A percentile compares a stretch with the other conserved stretches of the same genome.
Evolutionary conservation across 1,284 basidiomycete genomes (phyloP).

Genomic region (Papiliotrema laurentii): DNA sequence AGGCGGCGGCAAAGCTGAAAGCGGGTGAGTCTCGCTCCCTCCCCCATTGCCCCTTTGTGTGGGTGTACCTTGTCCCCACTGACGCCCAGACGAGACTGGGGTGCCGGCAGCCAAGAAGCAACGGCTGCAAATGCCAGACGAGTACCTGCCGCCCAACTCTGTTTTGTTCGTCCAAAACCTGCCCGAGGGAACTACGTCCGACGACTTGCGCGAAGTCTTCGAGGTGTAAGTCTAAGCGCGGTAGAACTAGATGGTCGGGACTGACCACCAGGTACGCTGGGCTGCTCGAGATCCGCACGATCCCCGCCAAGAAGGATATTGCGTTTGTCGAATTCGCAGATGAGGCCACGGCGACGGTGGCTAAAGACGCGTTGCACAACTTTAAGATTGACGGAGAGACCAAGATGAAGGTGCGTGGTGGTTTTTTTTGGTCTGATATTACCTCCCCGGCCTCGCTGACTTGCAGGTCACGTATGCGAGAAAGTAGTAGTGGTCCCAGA

Average conservation of each 20-base stretch:
- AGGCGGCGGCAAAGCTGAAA: constrained; percentile 70
- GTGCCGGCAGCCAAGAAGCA: constrained; percentile 51
- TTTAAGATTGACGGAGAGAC: constrained; percentile 93
- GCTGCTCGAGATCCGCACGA: constrained; percentile 89
- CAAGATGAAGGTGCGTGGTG: constrained; percentile 87
- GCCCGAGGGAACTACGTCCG: constrained; percentile 78
- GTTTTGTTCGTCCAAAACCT: constrained; percentile 97
- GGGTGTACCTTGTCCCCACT: neutral
- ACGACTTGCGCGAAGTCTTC: constrained; percentile 81
- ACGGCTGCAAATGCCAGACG: constrained; percentile 94
- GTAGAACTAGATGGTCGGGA: neutral
- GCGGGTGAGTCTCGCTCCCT: constrained; percentile 56
- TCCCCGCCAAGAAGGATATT: constrained; percentile 91
- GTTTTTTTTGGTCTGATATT: too few species aligned
- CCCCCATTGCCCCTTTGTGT: neutral
- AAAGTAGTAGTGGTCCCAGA: too few species aligned
- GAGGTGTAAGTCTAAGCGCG: constrained; percentile 61
- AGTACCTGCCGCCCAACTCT: constrained; percentile 98
- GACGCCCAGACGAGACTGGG: constrained; percentile 15
- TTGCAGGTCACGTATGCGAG: too few species aligned
- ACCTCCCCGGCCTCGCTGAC: too few species aligned
- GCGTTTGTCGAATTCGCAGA: constrained; percentile 94
- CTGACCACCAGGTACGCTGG: constrained; percentile 68
- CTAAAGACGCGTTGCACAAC: constrained; percentile 92
- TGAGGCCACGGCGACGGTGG: constrained; percentile 79